Evolutionary conservation across 2,329 filamentous ascomycete species (phyloP).

Genomic region (Paecilomyces niveus): DNA sequence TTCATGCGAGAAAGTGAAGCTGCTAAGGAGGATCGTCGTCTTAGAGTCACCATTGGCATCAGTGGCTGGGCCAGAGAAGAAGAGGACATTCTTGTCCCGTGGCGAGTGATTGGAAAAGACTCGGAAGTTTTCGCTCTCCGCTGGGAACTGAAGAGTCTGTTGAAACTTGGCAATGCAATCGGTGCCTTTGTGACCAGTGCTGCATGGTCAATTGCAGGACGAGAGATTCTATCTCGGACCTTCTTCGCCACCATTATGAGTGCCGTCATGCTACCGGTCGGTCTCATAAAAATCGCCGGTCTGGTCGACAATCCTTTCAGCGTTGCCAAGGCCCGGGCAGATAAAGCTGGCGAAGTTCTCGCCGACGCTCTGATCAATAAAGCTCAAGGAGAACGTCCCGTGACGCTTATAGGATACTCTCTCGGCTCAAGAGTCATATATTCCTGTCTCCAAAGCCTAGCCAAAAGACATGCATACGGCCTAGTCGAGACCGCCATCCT

Average conservation of each 20-base stretch:
- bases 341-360: conserved; percentile 72
- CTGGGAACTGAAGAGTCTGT: conserved; percentile 73
- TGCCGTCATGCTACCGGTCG: conserved; percentile 63
- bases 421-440: conserved; percentile 77
- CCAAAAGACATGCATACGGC: conserved; percentile 72
- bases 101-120: conserved; percentile 65
- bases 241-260: conserved; percentile 59
- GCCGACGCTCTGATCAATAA: conserved; percentile 77
- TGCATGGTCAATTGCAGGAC: conserved; percentile 68
- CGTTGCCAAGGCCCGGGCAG: conserved; percentile 66
- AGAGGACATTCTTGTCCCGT: conserved; percentile 67
- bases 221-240: conserved; percentile 66
- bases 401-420: conserved; percentile 75
- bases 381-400: conserved; percentile 72
- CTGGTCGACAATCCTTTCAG: conserved; percentile 77
- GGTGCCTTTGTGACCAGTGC: conserved; percentile 69
- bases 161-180: conserved; percentile 71
- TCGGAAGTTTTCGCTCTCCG: conserved; percentile 75
- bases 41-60: conserved; percentile 77
- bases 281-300: conserved; percentile 58
- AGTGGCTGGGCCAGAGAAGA: conserved; percentile 72
- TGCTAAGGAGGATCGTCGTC: conserved; percentile 51
- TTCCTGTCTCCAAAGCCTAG: conserved; percentile 68
- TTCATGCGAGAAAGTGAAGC: conserved; percentile 36
- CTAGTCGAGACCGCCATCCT: conserved; percentile 76